Conservation (phyloP, 75 land plant species). For the Azolla pinnata region DNA sequence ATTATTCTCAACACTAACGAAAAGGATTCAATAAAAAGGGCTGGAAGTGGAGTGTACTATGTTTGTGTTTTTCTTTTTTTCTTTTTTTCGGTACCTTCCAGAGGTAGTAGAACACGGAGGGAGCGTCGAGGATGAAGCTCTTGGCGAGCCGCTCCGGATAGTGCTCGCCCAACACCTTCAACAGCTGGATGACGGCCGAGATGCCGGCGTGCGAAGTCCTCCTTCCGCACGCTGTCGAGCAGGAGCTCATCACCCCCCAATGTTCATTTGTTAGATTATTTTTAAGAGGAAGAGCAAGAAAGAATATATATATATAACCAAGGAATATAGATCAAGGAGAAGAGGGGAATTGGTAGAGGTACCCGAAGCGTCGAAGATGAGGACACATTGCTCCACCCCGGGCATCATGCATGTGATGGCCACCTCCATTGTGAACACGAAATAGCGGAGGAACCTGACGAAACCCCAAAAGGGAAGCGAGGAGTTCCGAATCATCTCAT, state of each 20-base stretch:
- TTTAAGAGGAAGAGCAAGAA: neutral
- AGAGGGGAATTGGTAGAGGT: neutral
- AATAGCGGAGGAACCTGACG: conserved; percentile 59
- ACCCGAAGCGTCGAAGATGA: conserved; percentile 52
- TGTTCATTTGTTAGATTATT: neutral
- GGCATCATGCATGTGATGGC: conserved; percentile 65
- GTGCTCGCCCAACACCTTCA: conserved; percentile 63
- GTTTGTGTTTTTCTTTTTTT: no score
- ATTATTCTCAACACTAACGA: no score
- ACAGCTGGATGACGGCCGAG: conserved; percentile 2
- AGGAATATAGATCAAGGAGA: neutral
- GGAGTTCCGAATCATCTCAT: neutral
- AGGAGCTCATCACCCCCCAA: neutral
- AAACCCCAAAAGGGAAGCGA: conserved; percentile 28
- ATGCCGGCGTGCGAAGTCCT: neutral
- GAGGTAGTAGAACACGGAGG: conserved; percentile 70
- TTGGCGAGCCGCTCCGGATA: conserved; percentile 64
- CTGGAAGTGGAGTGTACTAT: neutral
- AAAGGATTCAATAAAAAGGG: no score
- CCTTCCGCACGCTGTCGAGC: neutral
- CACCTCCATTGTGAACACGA: conserved; percentile 79
- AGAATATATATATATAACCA: neutral
- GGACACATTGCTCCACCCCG: conserved; percentile 63
- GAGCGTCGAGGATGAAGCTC: conserved; percentile 79
- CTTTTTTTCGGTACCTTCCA: conserved; percentile 71